Conservation (phyloP, 2,329 filamentous ascomycete species). For the Fusarium secorum region DNA sequence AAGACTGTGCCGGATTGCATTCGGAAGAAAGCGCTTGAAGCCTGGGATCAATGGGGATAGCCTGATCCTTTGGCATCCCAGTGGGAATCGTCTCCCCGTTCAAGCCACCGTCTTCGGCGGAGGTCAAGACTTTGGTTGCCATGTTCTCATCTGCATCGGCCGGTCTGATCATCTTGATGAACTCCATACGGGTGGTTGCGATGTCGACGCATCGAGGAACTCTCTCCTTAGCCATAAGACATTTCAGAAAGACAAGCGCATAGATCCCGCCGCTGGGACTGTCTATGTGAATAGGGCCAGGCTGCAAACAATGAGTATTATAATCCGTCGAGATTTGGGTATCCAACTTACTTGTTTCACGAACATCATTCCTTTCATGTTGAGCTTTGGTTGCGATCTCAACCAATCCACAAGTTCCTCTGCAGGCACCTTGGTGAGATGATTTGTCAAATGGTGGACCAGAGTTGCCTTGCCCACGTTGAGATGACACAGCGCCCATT, state of each 20-base stretch:
- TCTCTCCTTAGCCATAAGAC: neutral
- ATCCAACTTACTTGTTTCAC: neutral
- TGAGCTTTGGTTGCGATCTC: neutral
- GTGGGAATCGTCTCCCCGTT: accelerated
- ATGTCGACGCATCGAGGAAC: neutral
- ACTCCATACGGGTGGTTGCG: neutral
- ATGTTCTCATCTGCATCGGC: neutral
- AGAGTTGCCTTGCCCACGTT: neutral
- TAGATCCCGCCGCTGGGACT: neutral
- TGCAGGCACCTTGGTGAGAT: neutral
- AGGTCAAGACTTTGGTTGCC: neutral
- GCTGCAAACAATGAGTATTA: neutral
- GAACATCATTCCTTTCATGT: neutral
- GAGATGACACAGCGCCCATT: neutral
- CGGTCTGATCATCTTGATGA: neutral
- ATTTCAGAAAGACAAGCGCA: neutral
- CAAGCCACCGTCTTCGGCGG: accelerated
- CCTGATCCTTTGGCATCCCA: neutral
- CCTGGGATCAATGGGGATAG: neutral
- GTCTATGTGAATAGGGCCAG: neutral
- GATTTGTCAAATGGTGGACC: neutral
- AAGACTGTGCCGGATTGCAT: accelerated
- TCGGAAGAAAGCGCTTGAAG: neutral
- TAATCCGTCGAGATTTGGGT: no score
- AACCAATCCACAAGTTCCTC: neutral